These are phyloP conservation scores for Phoma herbarum DNA, from an alignment of 2,329 filamentous ascomycete genomes.

Conservation along the genomic window DNA sequence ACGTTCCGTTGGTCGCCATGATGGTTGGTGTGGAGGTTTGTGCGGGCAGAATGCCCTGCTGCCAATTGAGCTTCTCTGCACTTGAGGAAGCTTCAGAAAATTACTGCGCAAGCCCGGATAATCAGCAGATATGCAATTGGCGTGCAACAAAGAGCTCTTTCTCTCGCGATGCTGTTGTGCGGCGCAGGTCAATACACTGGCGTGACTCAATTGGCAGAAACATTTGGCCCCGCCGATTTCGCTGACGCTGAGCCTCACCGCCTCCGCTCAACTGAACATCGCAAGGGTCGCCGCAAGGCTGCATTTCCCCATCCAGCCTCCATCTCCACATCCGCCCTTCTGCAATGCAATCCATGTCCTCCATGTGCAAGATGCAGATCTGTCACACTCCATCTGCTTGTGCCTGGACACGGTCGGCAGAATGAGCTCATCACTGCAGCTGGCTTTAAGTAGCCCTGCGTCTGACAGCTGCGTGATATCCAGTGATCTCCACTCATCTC, in stretches of 20 bases:
- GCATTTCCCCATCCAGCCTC: not conserved
- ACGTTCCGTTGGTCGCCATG: slow-evolving; percentile 45
- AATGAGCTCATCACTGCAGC: not conserved
- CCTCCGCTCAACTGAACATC: not conserved
- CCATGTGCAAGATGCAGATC: slow-evolving; percentile 4
- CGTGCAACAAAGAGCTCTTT: not conserved
- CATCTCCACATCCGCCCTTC: slow-evolving; percentile 2
- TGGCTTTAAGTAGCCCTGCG: slow-evolving; percentile 1
- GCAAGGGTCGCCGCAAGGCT: not conserved
- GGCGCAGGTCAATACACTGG: slow-evolving; percentile 13
- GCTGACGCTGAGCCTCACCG: not conserved
- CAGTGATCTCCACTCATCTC: not conserved
- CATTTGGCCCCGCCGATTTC: slow-evolving; percentile 1
- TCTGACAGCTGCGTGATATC: not conserved
- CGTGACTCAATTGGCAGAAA: slow-evolving; percentile 26
- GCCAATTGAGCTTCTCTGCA: slow-evolving; percentile 11
- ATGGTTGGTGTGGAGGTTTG: slow-evolving; percentile 13
- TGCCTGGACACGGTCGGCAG: not conserved
- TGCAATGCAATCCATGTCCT: not conserved
- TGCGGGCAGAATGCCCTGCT: slow-evolving; percentile 19
- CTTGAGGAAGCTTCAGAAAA: not conserved
- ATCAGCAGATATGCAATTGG: slow-evolving; percentile 6
- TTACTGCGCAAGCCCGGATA: not conserved
- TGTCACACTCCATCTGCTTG: not conserved
- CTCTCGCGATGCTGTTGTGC: slow-evolving; percentile 11